A percentile compares a stretch with the other conserved stretches of the same genome.
These are phyloP conservation scores for Globisporangium rhizosaccharum DNA, from an alignment of 352 stramenopile genomes.

Conservation along the genomic window DNA sequence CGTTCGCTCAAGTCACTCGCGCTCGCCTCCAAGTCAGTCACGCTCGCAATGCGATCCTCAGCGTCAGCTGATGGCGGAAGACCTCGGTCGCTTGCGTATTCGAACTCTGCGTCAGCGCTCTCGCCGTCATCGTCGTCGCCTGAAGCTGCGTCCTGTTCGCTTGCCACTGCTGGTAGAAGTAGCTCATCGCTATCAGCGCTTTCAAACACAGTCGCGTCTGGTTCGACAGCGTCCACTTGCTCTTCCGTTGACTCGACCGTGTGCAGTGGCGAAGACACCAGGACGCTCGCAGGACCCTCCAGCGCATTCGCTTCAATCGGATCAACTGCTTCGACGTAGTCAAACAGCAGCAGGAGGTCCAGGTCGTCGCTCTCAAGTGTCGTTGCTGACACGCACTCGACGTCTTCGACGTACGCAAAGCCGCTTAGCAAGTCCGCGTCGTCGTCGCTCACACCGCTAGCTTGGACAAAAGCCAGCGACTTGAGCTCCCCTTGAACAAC, in stretches of 20 bases:
- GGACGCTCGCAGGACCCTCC: neutral
- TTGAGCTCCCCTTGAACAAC: neutral
- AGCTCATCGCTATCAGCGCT: neutral
- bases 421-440: slow-evolving; percentile 21
- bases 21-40: too few relatives aligned
- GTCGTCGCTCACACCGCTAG: neutral
- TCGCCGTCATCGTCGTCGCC: neutral
- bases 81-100: too few relatives aligned
- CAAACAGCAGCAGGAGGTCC: slow-evolving; percentile 24
- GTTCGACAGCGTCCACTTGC: neutral
- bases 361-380: neutral
- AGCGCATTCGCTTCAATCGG: neutral
- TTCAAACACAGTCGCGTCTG: neutral
- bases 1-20: too few relatives aligned
- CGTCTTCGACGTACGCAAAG: slow-evolving; percentile 36
- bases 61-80: too few relatives aligned
- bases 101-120: too few relatives aligned
- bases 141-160: neutral
- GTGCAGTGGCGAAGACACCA: neutral
- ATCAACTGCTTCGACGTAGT: slow-evolving; percentile 19
- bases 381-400: slow-evolving; percentile 4
- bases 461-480: too few relatives aligned
- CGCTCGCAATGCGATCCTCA: too few relatives aligned
- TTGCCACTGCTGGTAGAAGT: neutral
- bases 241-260: neutral